These are phyloP conservation scores for Phytophthora capsici DNA, from an alignment of 352 stramenopile species.

Conservation along the genomic window DNA sequence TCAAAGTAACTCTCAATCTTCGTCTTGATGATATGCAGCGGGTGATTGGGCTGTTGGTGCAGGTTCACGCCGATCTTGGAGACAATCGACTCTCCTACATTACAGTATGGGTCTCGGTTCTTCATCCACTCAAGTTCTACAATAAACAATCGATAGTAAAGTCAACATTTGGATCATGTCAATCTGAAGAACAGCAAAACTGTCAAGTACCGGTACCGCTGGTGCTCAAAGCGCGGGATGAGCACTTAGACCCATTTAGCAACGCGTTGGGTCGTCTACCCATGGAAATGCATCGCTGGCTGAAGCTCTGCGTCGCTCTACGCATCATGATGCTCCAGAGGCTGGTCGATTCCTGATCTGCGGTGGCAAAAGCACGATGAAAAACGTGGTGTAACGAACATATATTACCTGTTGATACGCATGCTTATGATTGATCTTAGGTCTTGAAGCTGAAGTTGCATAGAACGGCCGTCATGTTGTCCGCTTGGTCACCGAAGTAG, in stretches of 20 bases:
- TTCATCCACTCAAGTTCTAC: constrained; percentile 82
- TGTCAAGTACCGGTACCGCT: constrained; percentile 8
- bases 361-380: constrained; percentile 2
- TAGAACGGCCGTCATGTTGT: constrained; percentile 91
- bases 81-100: constrained; percentile 85
- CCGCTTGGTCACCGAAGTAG: constrained; percentile 84
- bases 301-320: constrained; percentile 16
- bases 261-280: constrained; percentile 13
- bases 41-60: constrained; percentile 86
- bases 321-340: constrained; percentile 29
- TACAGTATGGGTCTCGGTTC: constrained; percentile 86
- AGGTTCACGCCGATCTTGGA: constrained; percentile 91
- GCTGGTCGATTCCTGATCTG: constrained; percentile 5
- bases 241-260: neutral
- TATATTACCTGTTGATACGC: neutral
- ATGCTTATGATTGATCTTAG: neutral
- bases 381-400: neutral
- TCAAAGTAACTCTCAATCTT: constrained; percentile 93
- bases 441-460: constrained; percentile 43
- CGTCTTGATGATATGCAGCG: constrained; percentile 93
- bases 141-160: neutral
- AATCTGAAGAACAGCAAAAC: neutral
- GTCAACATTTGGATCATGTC: neutral
- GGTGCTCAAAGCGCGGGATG: constrained; percentile 13
- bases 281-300: constrained; percentile 6